phyloP scores from a whole-genome alignment of 1,284 basidiomycete species.

The Cryptococcus jaspeensis region DNA sequence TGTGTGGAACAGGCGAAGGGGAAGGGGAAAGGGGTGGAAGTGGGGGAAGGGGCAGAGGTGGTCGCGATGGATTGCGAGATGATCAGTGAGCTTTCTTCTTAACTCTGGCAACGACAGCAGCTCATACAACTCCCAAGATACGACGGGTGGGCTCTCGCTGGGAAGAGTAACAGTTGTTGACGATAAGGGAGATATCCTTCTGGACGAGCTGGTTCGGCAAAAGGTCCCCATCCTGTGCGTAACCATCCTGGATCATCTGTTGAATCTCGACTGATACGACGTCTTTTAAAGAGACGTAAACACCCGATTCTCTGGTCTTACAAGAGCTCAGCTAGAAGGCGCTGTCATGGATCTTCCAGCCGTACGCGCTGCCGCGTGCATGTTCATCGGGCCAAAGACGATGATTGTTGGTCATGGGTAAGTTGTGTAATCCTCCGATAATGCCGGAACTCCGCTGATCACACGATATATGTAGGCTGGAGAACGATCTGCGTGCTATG shows the following conservation, averaged over 20 bases:
- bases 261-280: neutral
- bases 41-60: slow-evolving; percentile 63
- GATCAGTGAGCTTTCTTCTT: slow-evolving; percentile 57
- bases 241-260: neutral
- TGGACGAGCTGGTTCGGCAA: slow-evolving; percentile 80
- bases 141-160: slow-evolving; percentile 80
- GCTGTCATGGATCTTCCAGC: slow-evolving; percentile 66
- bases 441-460: no score
- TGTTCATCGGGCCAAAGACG: slow-evolving; percentile 71
- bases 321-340: slow-evolving; percentile 58
- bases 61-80: slow-evolving; percentile 87
- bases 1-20: slow-evolving; percentile 15
- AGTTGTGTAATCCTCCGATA: slow-evolving; percentile 12
- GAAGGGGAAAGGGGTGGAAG: slow-evolving; percentile 55
- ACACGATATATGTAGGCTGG: no score
- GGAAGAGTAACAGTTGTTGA: slow-evolving; percentile 85
- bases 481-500: slow-evolving; percentile 85
- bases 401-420: slow-evolving; percentile 69
- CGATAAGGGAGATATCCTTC: slow-evolving; percentile 65
- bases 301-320: slow-evolving; percentile 81
- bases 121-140: slow-evolving; percentile 52
- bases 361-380: slow-evolving; percentile 65
- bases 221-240: slow-evolving; percentile 74
- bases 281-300: slow-evolving; percentile 70
- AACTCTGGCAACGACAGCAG: neutral